A percentile compares a stretch with the other conserved stretches of the same genome.
These are phyloP conservation scores for Hypseocharis bilobata DNA, from an alignment of 441 rosid species.

Conservation along the genomic window DNA sequence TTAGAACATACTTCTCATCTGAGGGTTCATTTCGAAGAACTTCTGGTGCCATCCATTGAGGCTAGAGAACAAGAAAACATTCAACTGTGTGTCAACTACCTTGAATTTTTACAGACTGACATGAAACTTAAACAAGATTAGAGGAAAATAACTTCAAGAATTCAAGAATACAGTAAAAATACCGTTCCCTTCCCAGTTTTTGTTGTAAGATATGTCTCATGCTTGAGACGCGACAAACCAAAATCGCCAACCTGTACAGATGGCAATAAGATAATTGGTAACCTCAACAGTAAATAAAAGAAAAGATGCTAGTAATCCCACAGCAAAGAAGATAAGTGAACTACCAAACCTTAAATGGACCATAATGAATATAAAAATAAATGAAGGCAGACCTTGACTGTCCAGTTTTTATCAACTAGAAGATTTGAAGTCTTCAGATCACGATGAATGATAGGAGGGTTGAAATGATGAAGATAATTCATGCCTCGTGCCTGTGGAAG, in stretches of 20 bases:
- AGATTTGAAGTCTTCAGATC: slow-evolving; percentile 96
- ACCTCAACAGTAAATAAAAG: neutral
- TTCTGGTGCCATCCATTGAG: slow-evolving; percentile 99
- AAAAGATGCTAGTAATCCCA: neutral
- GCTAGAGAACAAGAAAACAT: slow-evolving; percentile 38
- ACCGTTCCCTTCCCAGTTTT: slow-evolving; percentile 93
- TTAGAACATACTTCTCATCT: slow-evolving; percentile 65
- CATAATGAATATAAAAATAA: neutral
- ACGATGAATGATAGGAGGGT: slow-evolving; percentile 85
- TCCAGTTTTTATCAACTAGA: slow-evolving; percentile 84
- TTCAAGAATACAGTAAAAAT: slow-evolving; percentile 14
- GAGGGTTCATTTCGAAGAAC: slow-evolving; percentile 84
- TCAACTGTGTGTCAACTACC: slow-evolving; percentile 18
- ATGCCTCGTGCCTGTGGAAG: slow-evolving; percentile 69
- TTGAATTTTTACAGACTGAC: slow-evolving; percentile 3
- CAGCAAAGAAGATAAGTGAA: neutral
- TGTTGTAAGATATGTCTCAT: slow-evolving; percentile 64
- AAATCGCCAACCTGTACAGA: slow-evolving; percentile 81
- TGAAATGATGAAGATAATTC: slow-evolving; percentile 89
- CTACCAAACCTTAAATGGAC: neutral
- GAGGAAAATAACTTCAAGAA: neutral
- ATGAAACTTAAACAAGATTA: slow-evolving; percentile 8
- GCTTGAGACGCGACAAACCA: slow-evolving; percentile 84
- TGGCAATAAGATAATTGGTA: slow-evolving; percentile 5
- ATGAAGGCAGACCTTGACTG: slow-evolving; percentile 61